Evolutionary conservation across 2,329 filamentous ascomycete species (phyloP), one percentile per base, ranked within the genome.

Genomic region (Nemania diffusa): DNA sequence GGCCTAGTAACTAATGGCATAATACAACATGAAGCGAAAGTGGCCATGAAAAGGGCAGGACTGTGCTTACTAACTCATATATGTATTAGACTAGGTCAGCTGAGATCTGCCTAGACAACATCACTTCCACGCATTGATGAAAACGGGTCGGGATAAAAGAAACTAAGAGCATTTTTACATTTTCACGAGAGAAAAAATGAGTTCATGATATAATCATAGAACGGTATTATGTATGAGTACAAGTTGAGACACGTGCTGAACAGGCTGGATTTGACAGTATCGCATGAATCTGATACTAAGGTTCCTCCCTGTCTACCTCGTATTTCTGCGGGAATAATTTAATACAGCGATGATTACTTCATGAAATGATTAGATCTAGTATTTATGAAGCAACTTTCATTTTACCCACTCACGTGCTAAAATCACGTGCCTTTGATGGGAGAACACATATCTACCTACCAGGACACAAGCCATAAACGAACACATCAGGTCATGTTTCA

Each of bases 121-220:
- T 24, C n/a, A 22, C 44, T 32, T 56, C n/a, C 26, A 51, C 27
- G 58, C 58, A 48, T 20, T 37, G 22, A 26, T 17, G 29, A 15
- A 64, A 59, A 32, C 15, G 57, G 20, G 37, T 66, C 46, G 52
- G 55, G 3, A 53, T 37, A 53, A 24, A 55, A n/a, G 46, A 53
- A 24, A 26, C 22, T 17, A 51, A 55, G 3, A 24, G 8, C 5
- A 17, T 55, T 17, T 51, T 20, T 1, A 29, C 17, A 27, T 24
- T 6, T 8, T 48, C n/a, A 20, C n/a, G 22, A 15, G 42, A 48
- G 3, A 37, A 58, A 50, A 20, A 24, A 37, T 40, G 24, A 29
- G 6, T 13, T 6, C 32, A 13, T 7, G 17, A 40, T 5, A 40
- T 40, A 17, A 40, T 20, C 44, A 46, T 46, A 5, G 22, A 11